A percentile compares a stretch with the other conserved stretches of the same genome.
Conservation (phyloP, 2,329 filamentous ascomycete species). For the Cyphellophora europaea region DNA sequence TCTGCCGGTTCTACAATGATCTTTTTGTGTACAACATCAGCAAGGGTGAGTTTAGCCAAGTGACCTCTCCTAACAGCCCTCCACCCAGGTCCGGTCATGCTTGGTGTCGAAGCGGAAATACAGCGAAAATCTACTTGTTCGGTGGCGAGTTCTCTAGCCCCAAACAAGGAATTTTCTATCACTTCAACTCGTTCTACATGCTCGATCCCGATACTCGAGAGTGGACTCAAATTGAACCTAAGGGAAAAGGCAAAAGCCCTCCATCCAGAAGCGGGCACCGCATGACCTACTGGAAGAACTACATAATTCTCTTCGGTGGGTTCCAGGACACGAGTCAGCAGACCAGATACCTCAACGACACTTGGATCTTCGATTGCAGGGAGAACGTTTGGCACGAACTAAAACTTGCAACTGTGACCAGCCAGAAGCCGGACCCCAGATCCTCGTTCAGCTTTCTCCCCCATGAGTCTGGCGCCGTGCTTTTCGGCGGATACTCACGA, state of each 20-base stretch:
- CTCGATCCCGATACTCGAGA: conserved; percentile 76
- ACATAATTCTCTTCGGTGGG: conserved; percentile 88
- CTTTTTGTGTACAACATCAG: conserved; percentile 64
- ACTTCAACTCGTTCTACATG: conserved; percentile 98
- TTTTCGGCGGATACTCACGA: conserved; percentile 90
- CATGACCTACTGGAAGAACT: conserved; percentile 96
- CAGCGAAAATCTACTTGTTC: conserved; percentile 79
- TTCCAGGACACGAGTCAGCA: conserved; percentile 96
- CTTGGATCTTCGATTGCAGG: conserved; percentile 92
- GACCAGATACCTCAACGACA: conserved; percentile 84
- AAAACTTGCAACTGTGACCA: conserved; percentile 58
- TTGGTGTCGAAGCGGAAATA: conserved; percentile 83
- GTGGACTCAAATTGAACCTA: conserved; percentile 80
- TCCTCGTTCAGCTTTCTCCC: conserved; percentile 89
- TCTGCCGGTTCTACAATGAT: conserved; percentile 52
- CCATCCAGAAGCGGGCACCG: conserved; percentile 83
- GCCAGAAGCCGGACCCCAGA: conserved; percentile 79
- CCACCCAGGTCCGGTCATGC: conserved; percentile 87
- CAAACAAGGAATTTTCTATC: conserved; percentile 97
- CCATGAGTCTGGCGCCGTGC: conserved; percentile 77
- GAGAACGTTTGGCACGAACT: conserved; percentile 80
- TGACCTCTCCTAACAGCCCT: conserved; percentile 85
- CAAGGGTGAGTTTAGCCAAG: conserved; percentile 79
- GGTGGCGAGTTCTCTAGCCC: conserved; percentile 91
- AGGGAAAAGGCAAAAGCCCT: conserved; percentile 61